These are phyloP conservation scores for Arxiozyma slooffiae DNA, from an alignment of 1,139 yeast species.

Conservation along the genomic window DNA sequence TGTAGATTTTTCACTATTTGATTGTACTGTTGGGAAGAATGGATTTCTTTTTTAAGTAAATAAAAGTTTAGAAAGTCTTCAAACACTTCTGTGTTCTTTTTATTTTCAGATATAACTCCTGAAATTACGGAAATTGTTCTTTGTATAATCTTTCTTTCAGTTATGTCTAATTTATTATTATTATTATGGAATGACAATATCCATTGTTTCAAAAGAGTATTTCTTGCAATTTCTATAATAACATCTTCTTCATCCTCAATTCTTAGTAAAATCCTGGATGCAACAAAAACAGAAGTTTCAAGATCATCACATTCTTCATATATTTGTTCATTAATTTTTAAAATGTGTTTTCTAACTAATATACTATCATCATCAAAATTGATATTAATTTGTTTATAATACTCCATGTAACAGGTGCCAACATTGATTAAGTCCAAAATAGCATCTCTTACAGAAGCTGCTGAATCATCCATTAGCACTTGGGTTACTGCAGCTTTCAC, in stretches of 20 bases:
- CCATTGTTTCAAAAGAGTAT: constrained; percentile 39
- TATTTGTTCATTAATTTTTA: constrained; percentile 44
- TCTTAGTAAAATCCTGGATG: constrained; percentile 43
- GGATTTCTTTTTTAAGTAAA: constrained; percentile 31
- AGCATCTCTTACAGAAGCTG: constrained; percentile 70
- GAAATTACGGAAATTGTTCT: constrained; percentile 33
- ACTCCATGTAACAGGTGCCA: constrained; percentile 39
- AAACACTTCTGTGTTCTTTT: constrained; percentile 35
- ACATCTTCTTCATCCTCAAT: constrained; percentile 63
- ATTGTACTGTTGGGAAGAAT: constrained; percentile 14
- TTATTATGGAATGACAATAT: constrained; percentile 27
- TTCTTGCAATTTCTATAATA: constrained; percentile 40
- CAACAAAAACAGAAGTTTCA: constrained; percentile 36
- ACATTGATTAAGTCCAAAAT: constrained; percentile 53
- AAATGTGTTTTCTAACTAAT: constrained; percentile 54
- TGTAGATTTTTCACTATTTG: constrained; percentile 20
- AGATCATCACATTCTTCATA: constrained; percentile 33
- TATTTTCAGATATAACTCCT: constrained; percentile 32
- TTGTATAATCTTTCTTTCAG: constrained; percentile 12
- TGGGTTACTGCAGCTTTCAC: constrained; percentile 46
- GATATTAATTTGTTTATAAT: constrained; percentile 40
- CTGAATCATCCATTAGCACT: constrained; percentile 49
- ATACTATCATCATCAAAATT: constrained; percentile 46
- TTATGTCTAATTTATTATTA: constrained; percentile 10
- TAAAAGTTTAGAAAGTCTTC: constrained; percentile 38